Evolutionary conservation across 257 asterid genomes (phyloP).

Genomic region (Marsdenia floribunda): DNA sequence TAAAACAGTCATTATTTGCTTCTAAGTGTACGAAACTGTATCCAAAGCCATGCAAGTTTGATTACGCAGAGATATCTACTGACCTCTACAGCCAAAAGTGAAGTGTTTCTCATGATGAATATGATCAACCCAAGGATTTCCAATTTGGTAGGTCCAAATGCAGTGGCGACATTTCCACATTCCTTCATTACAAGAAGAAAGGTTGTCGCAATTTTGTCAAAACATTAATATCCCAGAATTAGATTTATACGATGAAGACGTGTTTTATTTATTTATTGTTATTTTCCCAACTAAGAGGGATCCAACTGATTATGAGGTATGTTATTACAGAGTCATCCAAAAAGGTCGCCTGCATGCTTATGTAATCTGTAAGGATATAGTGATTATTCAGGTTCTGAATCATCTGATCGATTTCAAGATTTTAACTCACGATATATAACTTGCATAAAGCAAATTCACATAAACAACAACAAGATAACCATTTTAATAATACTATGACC

Average conservation of each 20-base stretch:
- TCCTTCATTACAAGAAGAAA: slow-evolving; percentile 29
- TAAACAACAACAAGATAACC: no score
- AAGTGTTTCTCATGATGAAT: slow-evolving; percentile 24
- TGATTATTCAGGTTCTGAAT: no score
- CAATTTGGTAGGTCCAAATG: slow-evolving; percentile 43
- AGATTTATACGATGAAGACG: background rate
- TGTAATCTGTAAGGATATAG: no score
- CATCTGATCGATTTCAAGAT: no score
- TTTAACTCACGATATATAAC: no score
- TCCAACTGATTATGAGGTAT: background rate
- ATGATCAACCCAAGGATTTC: slow-evolving; percentile 28
- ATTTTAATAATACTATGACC: no score
- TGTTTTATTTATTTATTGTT: no score
- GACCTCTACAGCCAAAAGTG: slow-evolving; percentile 31
- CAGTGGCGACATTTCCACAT: slow-evolving; percentile 53
- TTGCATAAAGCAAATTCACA: no score
- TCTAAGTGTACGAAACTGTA: background rate
- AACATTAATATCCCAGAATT: slow-evolving; percentile 11
- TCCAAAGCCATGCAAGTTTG: background rate
- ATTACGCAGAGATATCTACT: slow-evolving; percentile 14
- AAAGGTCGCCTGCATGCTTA: no score
- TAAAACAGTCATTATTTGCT: background rate
- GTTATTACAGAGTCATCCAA: background rate
- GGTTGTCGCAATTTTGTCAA: slow-evolving; percentile 11
- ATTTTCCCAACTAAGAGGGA: background rate